Evolutionary conservation across 2,329 filamentous ascomycete species (phyloP).

Genomic region (Venturia aucupariae): DNA sequence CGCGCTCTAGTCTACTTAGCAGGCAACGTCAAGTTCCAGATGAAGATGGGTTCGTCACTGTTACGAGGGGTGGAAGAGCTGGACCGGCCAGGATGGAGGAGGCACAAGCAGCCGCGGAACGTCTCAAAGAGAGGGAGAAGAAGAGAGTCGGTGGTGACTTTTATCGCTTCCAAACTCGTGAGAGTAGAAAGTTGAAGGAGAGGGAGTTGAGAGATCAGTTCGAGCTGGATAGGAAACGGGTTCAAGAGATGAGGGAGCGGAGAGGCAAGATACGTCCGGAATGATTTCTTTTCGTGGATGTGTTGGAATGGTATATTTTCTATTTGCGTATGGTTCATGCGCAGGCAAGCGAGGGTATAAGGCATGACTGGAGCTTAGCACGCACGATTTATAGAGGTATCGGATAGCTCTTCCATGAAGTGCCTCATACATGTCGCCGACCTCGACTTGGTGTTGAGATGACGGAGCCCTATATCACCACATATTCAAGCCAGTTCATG

Average conservation of each 20-base stretch:
- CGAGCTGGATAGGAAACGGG: constrained; percentile 64
- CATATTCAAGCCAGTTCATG: too few relatives aligned
- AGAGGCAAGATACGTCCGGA: constrained; percentile 47
- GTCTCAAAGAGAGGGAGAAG: constrained; percentile 49
- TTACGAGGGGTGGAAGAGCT: constrained; percentile 64
- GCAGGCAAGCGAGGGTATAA: neutral
- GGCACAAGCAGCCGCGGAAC: constrained; percentile 51
- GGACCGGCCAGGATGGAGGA: constrained; percentile 69
- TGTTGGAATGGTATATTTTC: neutral
- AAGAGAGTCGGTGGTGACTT: constrained; percentile 60
- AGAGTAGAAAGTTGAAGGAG: constrained; percentile 69
- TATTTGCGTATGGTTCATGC: neutral
- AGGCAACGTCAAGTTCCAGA: constrained; percentile 70
- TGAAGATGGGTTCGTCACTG: constrained; percentile 91
- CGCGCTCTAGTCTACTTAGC: constrained; percentile 53
- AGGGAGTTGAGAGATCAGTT: constrained; percentile 60
- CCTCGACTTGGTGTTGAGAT: too few relatives aligned
- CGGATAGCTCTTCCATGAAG: too few relatives aligned
- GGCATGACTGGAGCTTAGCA: too few relatives aligned
- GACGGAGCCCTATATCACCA: too few relatives aligned
- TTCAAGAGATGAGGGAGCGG: constrained; percentile 60
- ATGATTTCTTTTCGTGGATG: neutral
- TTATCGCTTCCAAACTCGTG: constrained; percentile 74
- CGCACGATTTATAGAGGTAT: too few relatives aligned
- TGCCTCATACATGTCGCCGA: too few relatives aligned